Conservation (phyloP, 2,329 filamentous ascomycete species). For the Neofusicoccum ribis region DNA sequence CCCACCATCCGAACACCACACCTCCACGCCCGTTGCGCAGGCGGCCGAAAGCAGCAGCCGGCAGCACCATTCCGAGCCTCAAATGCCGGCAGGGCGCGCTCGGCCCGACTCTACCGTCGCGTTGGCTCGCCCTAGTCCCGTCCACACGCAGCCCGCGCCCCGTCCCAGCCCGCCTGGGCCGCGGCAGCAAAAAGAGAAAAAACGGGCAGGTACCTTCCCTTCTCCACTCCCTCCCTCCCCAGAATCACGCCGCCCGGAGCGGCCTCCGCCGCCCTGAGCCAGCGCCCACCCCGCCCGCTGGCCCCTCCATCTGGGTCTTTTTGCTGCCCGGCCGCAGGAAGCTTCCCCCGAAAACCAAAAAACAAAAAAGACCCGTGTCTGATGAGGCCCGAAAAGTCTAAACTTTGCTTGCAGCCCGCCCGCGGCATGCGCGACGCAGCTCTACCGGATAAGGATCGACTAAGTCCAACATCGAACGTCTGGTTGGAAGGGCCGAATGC, state of each 20-base stretch:
- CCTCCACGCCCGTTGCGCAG: too few species aligned
- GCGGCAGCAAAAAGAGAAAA: neutral
- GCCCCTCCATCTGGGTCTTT: too few species aligned
- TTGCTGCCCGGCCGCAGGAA: too few species aligned
- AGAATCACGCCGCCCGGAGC: neutral
- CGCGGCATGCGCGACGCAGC: slow-evolving; percentile 2
- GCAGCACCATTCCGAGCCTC: neutral
- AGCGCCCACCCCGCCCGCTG: too few species aligned
- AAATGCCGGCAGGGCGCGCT: neutral
- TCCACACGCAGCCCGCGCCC: neutral
- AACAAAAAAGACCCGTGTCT: neutral
- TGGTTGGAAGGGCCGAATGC: slow-evolving; percentile 15
- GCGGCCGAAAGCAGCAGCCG: too few species aligned
- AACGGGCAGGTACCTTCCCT: neutral
- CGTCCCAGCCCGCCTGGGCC: too few species aligned
- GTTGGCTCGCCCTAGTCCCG: neutral
- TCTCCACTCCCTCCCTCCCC: neutral
- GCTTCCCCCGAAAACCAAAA: neutral
- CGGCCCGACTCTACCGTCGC: slow-evolving; percentile 2
- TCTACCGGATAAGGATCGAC: slow-evolving; percentile 11
- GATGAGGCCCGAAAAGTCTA: neutral
- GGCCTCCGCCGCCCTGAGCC: neutral
- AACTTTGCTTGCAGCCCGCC: neutral
- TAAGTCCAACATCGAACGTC: slow-evolving; percentile 21
- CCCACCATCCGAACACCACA: too few species aligned